phyloP scores from a whole-genome alignment of 768 basidiomycete genomes.

The Suillus ampliporus region DNA sequence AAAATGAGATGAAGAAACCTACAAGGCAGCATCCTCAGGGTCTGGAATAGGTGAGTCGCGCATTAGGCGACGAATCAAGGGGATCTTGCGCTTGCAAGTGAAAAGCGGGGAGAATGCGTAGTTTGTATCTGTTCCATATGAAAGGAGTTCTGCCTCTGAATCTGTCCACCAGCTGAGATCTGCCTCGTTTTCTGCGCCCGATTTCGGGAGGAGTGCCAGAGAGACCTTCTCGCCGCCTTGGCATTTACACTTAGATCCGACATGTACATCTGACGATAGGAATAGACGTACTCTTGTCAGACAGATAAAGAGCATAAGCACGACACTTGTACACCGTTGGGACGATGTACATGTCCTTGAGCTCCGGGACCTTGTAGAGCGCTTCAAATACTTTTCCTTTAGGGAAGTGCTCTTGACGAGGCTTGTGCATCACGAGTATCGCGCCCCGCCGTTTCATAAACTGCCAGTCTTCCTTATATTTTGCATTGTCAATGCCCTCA shows the following conservation, averaged over 20 bases:
- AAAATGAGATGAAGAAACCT: constrained; percentile 15
- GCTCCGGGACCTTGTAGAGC: constrained; percentile 29
- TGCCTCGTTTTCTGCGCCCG: constrained; percentile 12
- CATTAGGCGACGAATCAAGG: constrained; percentile 13
- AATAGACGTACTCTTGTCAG: constrained; percentile 27
- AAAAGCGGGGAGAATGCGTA: constrained; percentile 35
- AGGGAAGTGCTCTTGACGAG: constrained; percentile 30
- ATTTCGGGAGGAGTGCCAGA: constrained; percentile 24
- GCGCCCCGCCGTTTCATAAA: constrained; percentile 39
- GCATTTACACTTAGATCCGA: background rate
- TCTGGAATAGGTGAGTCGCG: constrained; percentile 19
- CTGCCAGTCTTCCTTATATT: constrained; percentile 41
- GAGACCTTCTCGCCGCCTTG: constrained; percentile 32
- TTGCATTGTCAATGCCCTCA: constrained; percentile 34
- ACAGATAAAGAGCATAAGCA: constrained; percentile 40
- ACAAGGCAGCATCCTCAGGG: constrained; percentile 22
- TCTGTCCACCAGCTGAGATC: constrained; percentile 29
- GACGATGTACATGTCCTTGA: constrained; percentile 40
- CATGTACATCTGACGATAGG: background rate
- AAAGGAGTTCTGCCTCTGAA: constrained; percentile 22
- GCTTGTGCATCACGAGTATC: constrained; percentile 39
- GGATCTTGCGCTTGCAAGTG: constrained; percentile 24
- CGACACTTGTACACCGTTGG: constrained; percentile 38
- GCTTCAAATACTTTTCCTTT: constrained; percentile 27
- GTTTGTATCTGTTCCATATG: constrained; percentile 16